These are phyloP conservation scores for Mycena citricolor DNA, from an alignment of 1,284 basidiomycete genomes.

Conservation along the genomic window DNA sequence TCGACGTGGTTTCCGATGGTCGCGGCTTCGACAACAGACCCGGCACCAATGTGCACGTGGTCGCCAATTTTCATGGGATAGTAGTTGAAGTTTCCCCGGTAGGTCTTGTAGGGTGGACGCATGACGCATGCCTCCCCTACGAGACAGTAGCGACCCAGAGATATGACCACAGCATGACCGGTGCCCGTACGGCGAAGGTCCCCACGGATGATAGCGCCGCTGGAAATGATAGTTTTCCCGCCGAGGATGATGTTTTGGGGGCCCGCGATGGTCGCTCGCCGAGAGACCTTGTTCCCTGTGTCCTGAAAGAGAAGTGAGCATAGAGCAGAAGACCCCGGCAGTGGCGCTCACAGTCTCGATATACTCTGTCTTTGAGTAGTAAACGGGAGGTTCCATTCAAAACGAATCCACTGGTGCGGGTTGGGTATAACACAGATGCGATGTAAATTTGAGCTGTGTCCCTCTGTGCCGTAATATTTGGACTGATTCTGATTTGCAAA, in stretches of 20 bases:
- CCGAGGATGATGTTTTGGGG: conserved; percentile 97
- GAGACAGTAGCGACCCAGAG: conserved; percentile 89
- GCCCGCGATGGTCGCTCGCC: conserved; percentile 90
- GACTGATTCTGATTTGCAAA: too few species aligned
- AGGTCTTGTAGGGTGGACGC: conserved; percentile 87
- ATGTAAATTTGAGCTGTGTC: too few species aligned
- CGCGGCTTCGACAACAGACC: conserved; percentile 89
- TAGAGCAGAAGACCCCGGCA: too few species aligned
- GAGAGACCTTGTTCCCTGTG: conserved; percentile 91
- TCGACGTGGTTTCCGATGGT: conserved; percentile 93
- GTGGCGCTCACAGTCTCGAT: conserved; percentile 76
- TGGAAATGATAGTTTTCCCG: conserved; percentile 95
- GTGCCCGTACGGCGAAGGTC: conserved; percentile 83
- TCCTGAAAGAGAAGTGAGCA: conserved; percentile 58
- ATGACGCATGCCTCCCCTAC: conserved; percentile 89
- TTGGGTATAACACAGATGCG: too few species aligned
- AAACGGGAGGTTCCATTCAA: conserved; percentile 70
- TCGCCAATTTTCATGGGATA: conserved; percentile 98
- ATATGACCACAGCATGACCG: conserved; percentile 90
- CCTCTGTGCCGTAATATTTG: too few species aligned
- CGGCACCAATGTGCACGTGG: conserved; percentile 89
- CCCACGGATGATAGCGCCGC: conserved; percentile 84
- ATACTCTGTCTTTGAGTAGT: conserved; percentile 75
- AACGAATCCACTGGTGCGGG: neutral
- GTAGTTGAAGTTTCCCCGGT: conserved; percentile 92